Evolutionary conservation across 345 rosid genomes (phyloP).

Genomic region (Hevea brasiliensis): DNA sequence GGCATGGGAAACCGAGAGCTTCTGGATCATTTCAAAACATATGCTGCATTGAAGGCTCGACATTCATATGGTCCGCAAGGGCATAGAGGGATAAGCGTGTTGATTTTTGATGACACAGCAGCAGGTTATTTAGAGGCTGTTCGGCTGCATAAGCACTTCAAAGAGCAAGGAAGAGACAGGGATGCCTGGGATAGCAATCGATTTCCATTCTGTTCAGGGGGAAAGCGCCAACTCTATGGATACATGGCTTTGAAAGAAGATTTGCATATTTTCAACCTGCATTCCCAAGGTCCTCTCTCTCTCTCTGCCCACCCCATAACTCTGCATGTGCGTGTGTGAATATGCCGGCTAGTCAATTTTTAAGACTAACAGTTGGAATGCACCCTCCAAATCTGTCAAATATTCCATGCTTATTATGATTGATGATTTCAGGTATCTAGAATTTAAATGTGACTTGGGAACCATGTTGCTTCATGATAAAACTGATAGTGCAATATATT

Average conservation of each 20-base stretch:
- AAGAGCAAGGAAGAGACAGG: conserved; percentile 63
- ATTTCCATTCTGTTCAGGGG: conserved; percentile 37
- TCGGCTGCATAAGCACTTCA: conserved; percentile 58
- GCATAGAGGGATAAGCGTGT: conserved; percentile 77
- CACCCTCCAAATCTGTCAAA: no score
- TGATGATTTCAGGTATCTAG: no score
- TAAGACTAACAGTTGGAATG: no score
- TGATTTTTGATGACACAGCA: conserved; percentile 68
- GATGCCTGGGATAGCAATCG: conserved; percentile 50
- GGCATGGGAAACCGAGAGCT: conserved; percentile 86
- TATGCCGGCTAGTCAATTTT: no score
- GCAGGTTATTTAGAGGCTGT: conserved; percentile 81
- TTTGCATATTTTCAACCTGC: conserved; percentile 54
- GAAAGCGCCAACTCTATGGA: conserved; percentile 74
- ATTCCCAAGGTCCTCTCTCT: conserved; percentile 11
- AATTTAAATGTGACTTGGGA: no score
- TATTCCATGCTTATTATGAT: no score
- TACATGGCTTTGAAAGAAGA: conserved; percentile 67
- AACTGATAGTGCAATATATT: neutral
- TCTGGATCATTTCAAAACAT: conserved; percentile 54
- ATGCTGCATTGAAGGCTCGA: conserved; percentile 59
- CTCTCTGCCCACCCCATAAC: neutral
- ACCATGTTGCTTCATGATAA: no score
- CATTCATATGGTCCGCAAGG: conserved; percentile 77
- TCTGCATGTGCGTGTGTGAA: no score